Conservation (phyloP, 176 grass and related monocot species). For the Pontederia crassipes region DNA sequence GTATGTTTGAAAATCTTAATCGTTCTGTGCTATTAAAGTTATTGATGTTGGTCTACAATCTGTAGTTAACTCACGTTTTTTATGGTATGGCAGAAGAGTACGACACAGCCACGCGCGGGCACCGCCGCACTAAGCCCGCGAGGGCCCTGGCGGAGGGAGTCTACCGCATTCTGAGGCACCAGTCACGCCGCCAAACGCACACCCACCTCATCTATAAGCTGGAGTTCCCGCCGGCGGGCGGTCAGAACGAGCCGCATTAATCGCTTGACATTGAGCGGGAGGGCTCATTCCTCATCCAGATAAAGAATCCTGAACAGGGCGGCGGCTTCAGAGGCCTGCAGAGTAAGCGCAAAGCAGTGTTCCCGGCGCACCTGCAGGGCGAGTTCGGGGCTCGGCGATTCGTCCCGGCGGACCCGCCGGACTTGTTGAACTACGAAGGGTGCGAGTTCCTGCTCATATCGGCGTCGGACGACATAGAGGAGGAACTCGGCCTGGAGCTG, state of each 20-base stretch:
- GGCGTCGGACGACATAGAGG: conserved; percentile 65
- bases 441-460: conserved; percentile 80
- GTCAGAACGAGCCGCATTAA: conserved; percentile 42
- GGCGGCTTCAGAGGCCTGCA: conserved; percentile 42
- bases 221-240: conserved; percentile 35
- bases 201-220: conserved; percentile 93
- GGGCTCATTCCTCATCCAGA: conserved; percentile 76
- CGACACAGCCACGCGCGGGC: conserved; percentile 52
- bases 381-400: conserved; percentile 39
- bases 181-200: conserved; percentile 24
- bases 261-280: conserved; percentile 61
- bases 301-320: conserved; percentile 65
- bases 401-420: conserved; percentile 56
- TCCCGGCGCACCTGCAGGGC: conserved; percentile 54
- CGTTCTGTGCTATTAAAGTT: not conserved
- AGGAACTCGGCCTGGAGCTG: conserved; percentile 66
- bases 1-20: not conserved
- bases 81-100: conserved; percentile 34
- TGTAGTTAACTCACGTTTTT: not conserved
- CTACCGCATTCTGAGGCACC: conserved; percentile 69
- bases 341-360: conserved; percentile 56
- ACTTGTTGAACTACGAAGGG: conserved; percentile 83
- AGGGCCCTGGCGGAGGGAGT: conserved; percentile 70
- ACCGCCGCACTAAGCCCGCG: conserved; percentile 25
- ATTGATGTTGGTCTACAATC: not conserved